Percentiles rank a stretch among this genome's conserved stretches.
phyloP scores from a whole-genome alignment of 768 basidiomycete species.

The Leccinum truebloodii region DNA sequence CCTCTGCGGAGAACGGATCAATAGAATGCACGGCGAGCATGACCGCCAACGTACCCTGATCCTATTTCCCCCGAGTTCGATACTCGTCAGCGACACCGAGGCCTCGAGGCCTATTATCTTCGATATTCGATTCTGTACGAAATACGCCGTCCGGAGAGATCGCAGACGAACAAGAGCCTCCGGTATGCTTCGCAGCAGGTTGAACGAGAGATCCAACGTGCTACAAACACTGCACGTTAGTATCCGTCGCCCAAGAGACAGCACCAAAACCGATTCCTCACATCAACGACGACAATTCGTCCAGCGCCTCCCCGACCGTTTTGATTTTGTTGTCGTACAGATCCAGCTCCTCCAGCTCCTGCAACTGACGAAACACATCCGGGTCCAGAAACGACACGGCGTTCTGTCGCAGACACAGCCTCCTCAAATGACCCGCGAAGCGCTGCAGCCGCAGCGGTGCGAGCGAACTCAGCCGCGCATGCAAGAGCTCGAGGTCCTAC shows the following conservation, averaged over 20 bases:
- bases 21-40: background rate
- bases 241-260: background rate
- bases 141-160: slow-evolving; percentile 78
- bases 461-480: slow-evolving; percentile 72
- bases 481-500: slow-evolving; percentile 86
- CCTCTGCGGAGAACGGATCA: slow-evolving; percentile 47
- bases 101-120: slow-evolving; percentile 68
- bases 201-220: slow-evolving; percentile 91
- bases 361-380: slow-evolving; percentile 64
- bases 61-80: slow-evolving; percentile 93
- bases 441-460: slow-evolving; percentile 67
- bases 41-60: slow-evolving; percentile 62
- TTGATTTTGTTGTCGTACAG: slow-evolving; percentile 96
- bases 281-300: slow-evolving; percentile 55
- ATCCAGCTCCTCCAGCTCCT: slow-evolving; percentile 84
- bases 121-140: slow-evolving; percentile 95
- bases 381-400: slow-evolving; percentile 72
- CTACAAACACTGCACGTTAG: slow-evolving; percentile 39
- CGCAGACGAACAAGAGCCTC: slow-evolving; percentile 57
- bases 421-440: slow-evolving; percentile 68
- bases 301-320: slow-evolving; percentile 63
- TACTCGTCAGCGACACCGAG: slow-evolving; percentile 63
- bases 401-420: slow-evolving; percentile 87
- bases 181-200: slow-evolving; percentile 75
- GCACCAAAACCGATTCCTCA: slow-evolving; percentile 35